These are phyloP conservation scores for Eremomyces bilateralis DNA, from an alignment of 495 filamentous ascomycete species.

Conservation along the genomic window DNA sequence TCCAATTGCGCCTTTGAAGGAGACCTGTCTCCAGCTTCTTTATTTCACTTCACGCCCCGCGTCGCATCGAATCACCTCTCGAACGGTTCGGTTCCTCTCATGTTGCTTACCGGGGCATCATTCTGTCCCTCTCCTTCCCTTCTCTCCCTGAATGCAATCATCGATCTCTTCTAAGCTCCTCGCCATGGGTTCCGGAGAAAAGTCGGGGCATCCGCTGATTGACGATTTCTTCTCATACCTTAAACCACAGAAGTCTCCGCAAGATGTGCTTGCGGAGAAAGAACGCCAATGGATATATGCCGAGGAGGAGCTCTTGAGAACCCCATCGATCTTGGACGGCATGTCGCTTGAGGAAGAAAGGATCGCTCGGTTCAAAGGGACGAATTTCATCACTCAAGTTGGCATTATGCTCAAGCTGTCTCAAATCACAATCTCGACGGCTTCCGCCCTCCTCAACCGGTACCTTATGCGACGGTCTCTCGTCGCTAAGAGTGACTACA, in stretches of 20 bases:
- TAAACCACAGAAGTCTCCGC: constrained; percentile 9
- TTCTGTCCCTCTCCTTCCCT: too few relatives aligned
- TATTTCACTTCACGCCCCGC: too few relatives aligned
- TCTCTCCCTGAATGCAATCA: too few relatives aligned
- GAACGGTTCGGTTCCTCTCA: too few relatives aligned
- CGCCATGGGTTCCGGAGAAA: too few relatives aligned
- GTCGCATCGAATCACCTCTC: too few relatives aligned
- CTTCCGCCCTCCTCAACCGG: constrained; percentile 82
- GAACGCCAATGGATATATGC: constrained; percentile 79
- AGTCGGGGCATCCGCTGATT: too few relatives aligned
- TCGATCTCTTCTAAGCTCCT: too few relatives aligned
- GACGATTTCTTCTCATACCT: too few relatives aligned
- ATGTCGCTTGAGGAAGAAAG: constrained; percentile 54
- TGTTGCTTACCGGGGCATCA: too few relatives aligned
- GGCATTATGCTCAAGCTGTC: constrained; percentile 85
- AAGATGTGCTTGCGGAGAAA: constrained; percentile 26
- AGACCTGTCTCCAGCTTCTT: too few relatives aligned
- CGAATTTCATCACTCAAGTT: constrained; percentile 89
- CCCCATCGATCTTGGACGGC: constrained; percentile 71
- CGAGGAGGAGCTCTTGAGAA: constrained; percentile 54
- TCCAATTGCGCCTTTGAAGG: too few relatives aligned
- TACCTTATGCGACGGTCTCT: constrained; percentile 81
- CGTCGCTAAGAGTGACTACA: constrained; percentile 35
- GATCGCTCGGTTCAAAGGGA: constrained; percentile 61
- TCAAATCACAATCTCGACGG: constrained; percentile 74